Base-by-base conservation (phyloP, 1,284 basidiomycete species). In the Vanrija humicola region DNA sequence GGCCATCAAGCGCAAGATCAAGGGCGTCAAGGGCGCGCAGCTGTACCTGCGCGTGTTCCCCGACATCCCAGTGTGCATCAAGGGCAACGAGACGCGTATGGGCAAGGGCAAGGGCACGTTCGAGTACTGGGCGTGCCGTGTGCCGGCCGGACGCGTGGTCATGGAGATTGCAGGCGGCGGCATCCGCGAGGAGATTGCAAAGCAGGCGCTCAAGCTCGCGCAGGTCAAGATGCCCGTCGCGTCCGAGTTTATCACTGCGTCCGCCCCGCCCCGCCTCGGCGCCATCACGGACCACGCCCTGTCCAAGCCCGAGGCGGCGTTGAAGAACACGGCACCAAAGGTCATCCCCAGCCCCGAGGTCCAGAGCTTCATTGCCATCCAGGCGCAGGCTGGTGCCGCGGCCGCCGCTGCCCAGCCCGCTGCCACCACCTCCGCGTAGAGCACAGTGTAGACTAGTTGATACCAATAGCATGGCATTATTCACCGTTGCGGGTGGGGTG, bases 61-160 rank as follows among this genome's bases (percentile, higher is more conserved):
- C 4, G 92, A 98, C 78, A 86, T 97, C 54, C 93, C 95, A 3
- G 92, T 98, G 55, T 97, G 94, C 79, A 87, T 98, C 55, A 98
- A 98, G 85, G 95, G 95, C 52, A 98, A 97, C 70, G 95, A 98
- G 77, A 96, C 94, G 7, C 89, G 96, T 84, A 98, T 98, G 96
- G 95, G 95, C 46, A 98, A 98, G 78, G 96, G 96, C 56, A 98
- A 98, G 77, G 96, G 96, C 46, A 84, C 88, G 0, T 98, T 98
- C 68, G 95, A 98, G 74, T 98, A 84, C 76, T 98, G 95, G 96
- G 91, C 94, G 38, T 92, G 90, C 67, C 93, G 93, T 53, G 92
- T 92, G 1, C 86, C 89, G 6, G 88, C 86, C n/a, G 94, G 94
- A 5, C 86, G 89, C 45, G 93, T 98, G 8, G 83, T 98, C 21